These are phyloP conservation scores for Metschnikowia lochheadii DNA, from an alignment of 805 yeast genomes.

Conservation along the genomic window DNA sequence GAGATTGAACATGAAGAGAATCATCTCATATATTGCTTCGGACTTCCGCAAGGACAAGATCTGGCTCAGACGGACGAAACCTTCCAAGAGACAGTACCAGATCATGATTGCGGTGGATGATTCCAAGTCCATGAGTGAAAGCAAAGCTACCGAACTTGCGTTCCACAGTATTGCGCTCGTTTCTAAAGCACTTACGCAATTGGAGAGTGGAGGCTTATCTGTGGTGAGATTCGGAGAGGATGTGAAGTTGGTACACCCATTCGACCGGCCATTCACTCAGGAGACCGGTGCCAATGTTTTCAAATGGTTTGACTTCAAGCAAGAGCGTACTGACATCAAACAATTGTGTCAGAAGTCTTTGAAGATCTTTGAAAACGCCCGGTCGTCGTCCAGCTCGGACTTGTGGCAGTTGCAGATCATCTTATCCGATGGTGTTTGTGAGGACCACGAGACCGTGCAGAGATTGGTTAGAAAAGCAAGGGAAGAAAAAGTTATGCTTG, in stretches of 20 bases:
- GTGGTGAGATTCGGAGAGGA: slow-evolving; percentile 87
- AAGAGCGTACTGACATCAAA: slow-evolving; percentile 79
- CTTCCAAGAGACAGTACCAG: slow-evolving; percentile 95
- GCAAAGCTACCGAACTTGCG: slow-evolving; percentile 84
- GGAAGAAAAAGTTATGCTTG: slow-evolving; percentile 90
- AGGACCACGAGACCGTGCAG: slow-evolving; percentile 80
- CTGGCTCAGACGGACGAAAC: slow-evolving; percentile 96
- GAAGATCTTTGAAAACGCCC: slow-evolving; percentile 62
- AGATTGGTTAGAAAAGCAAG: slow-evolving; percentile 86
- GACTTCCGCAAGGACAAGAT: slow-evolving; percentile 96
- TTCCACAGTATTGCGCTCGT: slow-evolving; percentile 93
- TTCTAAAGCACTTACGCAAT: slow-evolving; percentile 85
- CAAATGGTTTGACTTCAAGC: slow-evolving; percentile 88
- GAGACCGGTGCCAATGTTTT: slow-evolving; percentile 82
- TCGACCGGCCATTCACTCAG: slow-evolving; percentile 76
- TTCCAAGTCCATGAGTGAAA: slow-evolving; percentile 95
- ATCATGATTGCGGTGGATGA: slow-evolving; percentile 97
- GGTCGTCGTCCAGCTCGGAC: slow-evolving; percentile 47
- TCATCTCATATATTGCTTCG: slow-evolving; percentile 95
- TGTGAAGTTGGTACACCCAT: slow-evolving; percentile 82
- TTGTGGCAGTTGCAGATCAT: slow-evolving; percentile 93
- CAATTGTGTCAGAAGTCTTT: slow-evolving; percentile 70
- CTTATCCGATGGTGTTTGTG: slow-evolving; percentile 95
- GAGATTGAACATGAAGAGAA: slow-evolving; percentile 93
- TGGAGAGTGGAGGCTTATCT: slow-evolving; percentile 91